Percentiles rank a stretch among this genome's conserved stretches.
phyloP scores from a whole-genome alignment of 345 rosid species.

The Salix udensis region DNA sequence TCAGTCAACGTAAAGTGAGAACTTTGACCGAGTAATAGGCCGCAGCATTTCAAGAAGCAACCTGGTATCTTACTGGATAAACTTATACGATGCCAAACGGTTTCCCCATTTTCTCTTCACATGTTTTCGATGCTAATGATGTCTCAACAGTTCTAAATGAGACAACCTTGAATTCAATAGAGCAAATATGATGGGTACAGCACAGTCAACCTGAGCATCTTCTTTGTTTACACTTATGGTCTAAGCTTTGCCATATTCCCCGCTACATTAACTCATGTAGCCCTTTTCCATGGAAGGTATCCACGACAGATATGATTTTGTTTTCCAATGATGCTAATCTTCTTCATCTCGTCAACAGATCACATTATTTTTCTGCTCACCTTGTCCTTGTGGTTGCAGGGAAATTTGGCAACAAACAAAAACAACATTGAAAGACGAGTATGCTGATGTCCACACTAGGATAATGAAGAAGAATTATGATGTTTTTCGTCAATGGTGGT shows the following conservation, averaged over 20 bases:
- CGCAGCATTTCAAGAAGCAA: too few relatives aligned
- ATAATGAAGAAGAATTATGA: slow-evolving; percentile 42
- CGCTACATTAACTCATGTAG: slow-evolving; percentile 38
- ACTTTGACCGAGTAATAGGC: too few relatives aligned
- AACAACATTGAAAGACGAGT: slow-evolving; percentile 27
- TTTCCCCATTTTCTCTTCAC: slow-evolving; percentile 46
- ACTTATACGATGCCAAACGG: slow-evolving; percentile 40
- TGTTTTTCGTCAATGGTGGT: too few relatives aligned
- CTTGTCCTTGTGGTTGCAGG: slow-evolving; percentile 13
- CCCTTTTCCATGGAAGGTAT: slow-evolving; percentile 43
- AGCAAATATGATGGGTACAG: slow-evolving; percentile 34
- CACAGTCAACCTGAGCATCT: slow-evolving; percentile 39
- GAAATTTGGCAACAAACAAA: slow-evolving; percentile 40
- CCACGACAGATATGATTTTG: background rate
- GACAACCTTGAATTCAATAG: slow-evolving; percentile 25
- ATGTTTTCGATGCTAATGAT: slow-evolving; percentile 32
- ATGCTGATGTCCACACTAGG: slow-evolving; percentile 61
- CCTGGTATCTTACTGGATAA: slow-evolving; percentile 15
- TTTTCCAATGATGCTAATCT: background rate
- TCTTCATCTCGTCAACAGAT: background rate
- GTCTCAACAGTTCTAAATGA: slow-evolving; percentile 28
- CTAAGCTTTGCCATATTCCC: slow-evolving; percentile 38
- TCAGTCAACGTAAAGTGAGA: too few relatives aligned
- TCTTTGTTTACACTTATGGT: slow-evolving; percentile 35
- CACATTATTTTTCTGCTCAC: background rate